Evolutionary conservation across 2,329 filamentous ascomycete genomes (phyloP).

Genomic region (Aspergillus pseudonomiae): DNA sequence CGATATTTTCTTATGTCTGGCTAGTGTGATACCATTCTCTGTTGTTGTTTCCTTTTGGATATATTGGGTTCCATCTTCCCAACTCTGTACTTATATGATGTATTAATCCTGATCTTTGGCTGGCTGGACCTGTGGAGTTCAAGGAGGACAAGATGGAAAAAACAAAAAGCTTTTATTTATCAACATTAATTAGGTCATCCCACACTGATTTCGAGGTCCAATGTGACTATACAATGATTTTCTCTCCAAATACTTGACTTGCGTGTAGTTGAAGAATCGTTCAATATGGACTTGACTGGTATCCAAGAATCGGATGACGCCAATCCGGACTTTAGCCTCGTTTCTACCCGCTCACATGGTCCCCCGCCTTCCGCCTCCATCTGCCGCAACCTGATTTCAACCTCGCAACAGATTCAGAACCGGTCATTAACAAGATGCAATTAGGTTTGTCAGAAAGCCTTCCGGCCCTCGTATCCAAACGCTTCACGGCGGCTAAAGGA

Average conservation of each 20-base stretch:
- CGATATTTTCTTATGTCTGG: conserved; percentile 15
- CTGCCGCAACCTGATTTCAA: conserved; percentile 7
- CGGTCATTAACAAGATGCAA: conserved; percentile 30
- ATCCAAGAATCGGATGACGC: background rate
- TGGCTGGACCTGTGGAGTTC: conserved; percentile 9
- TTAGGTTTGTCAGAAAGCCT: conserved; percentile 41
- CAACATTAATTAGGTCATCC: background rate
- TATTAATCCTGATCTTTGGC: background rate
- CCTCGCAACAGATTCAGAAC: conserved; percentile 8
- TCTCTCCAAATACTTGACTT: background rate
- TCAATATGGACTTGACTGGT: background rate
- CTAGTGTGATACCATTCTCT: conserved; percentile 26
- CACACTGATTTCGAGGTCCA: background rate
- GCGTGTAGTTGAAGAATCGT: background rate
- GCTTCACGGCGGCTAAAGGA: conserved; percentile 41
- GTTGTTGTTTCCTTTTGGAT: conserved; percentile 8
- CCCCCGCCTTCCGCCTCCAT: conserved; percentile 18
- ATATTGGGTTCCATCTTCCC: background rate
- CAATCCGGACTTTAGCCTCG: background rate
- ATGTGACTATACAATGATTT: no score
- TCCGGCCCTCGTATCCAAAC: conserved; percentile 38
- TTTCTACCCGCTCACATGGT: conserved; percentile 14
- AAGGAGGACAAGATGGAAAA: background rate
- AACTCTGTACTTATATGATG: conserved; percentile 9
- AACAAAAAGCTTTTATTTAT: background rate